Conservation (phyloP, 345 rosid species). For the Microthlaspi erraticum region DNA sequence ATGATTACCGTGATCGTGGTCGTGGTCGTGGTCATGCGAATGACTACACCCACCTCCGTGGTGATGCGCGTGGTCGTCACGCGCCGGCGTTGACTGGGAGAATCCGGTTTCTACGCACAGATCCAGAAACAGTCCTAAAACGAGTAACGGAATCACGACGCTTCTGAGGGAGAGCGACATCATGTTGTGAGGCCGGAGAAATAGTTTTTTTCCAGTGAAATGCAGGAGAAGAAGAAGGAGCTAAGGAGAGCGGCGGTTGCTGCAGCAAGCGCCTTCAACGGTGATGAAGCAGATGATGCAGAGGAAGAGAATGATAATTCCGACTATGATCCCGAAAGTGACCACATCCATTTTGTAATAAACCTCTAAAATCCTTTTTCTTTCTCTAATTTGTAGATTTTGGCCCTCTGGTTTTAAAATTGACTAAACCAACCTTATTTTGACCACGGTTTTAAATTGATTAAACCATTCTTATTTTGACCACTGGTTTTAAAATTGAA, state of each 20-base stretch:
- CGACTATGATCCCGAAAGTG: slow-evolving; percentile 80
- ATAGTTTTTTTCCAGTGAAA: not conserved
- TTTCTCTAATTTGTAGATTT: not conserved
- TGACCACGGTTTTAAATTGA: too few species aligned
- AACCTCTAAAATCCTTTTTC: not conserved
- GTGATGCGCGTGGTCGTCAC: slow-evolving; percentile 50
- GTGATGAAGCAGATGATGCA: slow-evolving; percentile 69
- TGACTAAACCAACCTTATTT: not conserved
- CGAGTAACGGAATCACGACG: slow-evolving; percentile 37
- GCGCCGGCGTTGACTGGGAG: slow-evolving; percentile 58
- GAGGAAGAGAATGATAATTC: slow-evolving; percentile 65
- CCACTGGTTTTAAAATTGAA: too few species aligned
- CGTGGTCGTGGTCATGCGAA: slow-evolving; percentile 42
- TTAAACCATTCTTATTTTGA: too few species aligned
- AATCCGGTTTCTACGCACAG: slow-evolving; percentile 55
- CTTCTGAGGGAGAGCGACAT: slow-evolving; percentile 43
- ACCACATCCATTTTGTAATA: slow-evolving; percentile 62
- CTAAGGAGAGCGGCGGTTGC: slow-evolving; percentile 43
- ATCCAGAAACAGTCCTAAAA: slow-evolving; percentile 48
- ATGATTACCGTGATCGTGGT: slow-evolving; percentile 17
- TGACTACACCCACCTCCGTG: slow-evolving; percentile 54
- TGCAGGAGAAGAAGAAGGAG: not conserved
- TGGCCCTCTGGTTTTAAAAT: slow-evolving; percentile 8
- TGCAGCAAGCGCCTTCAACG: slow-evolving; percentile 82
- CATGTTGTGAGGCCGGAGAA: slow-evolving; percentile 2